Base-by-base conservation (phyloP, 306 rosid species). In the Luffa acutangula region DNA sequence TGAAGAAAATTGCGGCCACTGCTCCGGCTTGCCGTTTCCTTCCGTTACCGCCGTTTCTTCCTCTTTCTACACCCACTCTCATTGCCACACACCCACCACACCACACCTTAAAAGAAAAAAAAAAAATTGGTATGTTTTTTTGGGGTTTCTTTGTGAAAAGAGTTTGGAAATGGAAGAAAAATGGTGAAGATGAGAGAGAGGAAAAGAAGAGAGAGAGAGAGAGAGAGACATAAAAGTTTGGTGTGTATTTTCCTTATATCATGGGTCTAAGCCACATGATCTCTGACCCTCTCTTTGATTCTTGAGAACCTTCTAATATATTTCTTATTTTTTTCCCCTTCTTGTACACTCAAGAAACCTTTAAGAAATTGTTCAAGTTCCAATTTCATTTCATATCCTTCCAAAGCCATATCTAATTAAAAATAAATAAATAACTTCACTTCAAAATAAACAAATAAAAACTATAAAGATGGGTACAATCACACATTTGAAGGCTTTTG, bases 191-290 rank as follows among this genome's bases (percentile, higher is more conserved):
- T 1, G 20, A 62, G 42, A 65, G 72, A 53, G 46, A 37, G 49
- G 18, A 49, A 6, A 21, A 66, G 17, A 66, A 49, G 15, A 8
- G 21, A 21, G 21, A n/a, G 31, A 76, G 67, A 75, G 64, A 75
- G 49, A 36, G 52, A 76, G 79, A 76, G 52, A 41, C 31, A 74
- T 33, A 74, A 52, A 51, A 74, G 51, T 53, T 75, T 39, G 65
- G 51, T 34, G 8, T 10, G 51, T 17, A 51, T 56, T 15, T 70
- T 78, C 80, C 80, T 78, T 78, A 60, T 78, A 62, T 78, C 17
- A 78, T 58, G 80, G 80, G 80, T 78, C 80, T 43, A 14, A 46
- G 74, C 59, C 80, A 78, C 80, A 78, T 78, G 80, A 78, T 25
- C 41, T 75, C 79, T 75, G 69, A 62, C 39, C 18, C 72, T 65